Evolutionary conservation across 78 protist species (phyloP), one percentile per base, ranked within the genome.

Genomic region (Carpediemonas membranifera): DNA sequence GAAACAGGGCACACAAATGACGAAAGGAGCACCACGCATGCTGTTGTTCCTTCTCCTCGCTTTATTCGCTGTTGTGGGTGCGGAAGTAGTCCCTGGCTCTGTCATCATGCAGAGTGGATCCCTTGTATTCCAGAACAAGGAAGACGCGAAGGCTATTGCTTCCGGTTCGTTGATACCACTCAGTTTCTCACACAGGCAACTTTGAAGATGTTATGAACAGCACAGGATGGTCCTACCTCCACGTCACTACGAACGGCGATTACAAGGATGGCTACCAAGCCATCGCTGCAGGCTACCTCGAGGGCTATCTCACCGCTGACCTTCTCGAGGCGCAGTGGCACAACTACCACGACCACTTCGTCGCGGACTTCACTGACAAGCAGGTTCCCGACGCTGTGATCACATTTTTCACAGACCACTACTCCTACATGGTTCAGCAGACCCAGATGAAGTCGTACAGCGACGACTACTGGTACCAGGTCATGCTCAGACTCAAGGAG

Each of bases 261-360:
- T 65, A 39, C 36, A 21, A 7, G 7, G 83, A 78, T 27, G 14
- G 11, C 19, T 14, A 19, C 44, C 76, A 76, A 25, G 71, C 63
- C 9, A 50, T 27, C 25, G 80, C 81, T 30, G 85, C 80, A 0
- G 85, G 85, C 43, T 75, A 54, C 70, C 52, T 80, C 31, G 85
- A 80, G 68, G 85, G 85, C 3, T 34, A 30, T 43, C 25, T 80
- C 14, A 64, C 85, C 21, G 1, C 2, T 16, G 65, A 60, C 21
- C 65, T 54, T 70, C 64, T 72, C 63, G 58, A 67, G 65, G 65
- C 56, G 34, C 65, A 70, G 15, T 72, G 63, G 68, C 25, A 27
- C 43, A 78, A 78, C 36, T 36, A 55, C 36, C n/a, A 14, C 1
- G 35, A 43, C 9, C 34, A 39, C 74, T 73, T n/a, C n/a, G n/a